These are phyloP conservation scores for Plasmodium inui DNA, from an alignment of 169 alveolate species.

Conservation along the genomic window DNA sequence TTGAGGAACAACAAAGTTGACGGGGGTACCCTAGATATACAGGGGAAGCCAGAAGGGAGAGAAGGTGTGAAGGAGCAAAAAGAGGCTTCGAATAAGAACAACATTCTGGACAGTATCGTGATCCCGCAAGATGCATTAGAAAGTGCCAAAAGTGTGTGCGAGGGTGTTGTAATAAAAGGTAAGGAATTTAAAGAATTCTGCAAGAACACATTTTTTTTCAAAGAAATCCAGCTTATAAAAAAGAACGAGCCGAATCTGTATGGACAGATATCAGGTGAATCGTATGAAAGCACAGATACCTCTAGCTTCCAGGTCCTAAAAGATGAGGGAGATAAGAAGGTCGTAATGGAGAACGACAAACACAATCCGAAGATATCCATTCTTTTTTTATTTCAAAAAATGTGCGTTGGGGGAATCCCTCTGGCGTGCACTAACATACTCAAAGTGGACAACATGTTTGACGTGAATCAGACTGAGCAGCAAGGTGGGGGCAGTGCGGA, in stretches of 20 bases:
- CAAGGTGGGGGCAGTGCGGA: neutral
- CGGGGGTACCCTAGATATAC: neutral
- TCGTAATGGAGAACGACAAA: conserved; percentile 35
- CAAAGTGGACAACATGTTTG: conserved; percentile 39
- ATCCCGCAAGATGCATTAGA: conserved; percentile 38
- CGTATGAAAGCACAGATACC: conserved; percentile 30
- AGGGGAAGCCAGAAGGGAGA: no score
- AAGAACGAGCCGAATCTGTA: conserved; percentile 7
- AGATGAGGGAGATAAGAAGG: conserved; percentile 28
- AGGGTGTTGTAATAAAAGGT: conserved; percentile 23
- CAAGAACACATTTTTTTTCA: neutral
- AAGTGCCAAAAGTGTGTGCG: conserved; percentile 42
- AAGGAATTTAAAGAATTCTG: conserved; percentile 26
- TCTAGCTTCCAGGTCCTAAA: conserved; percentile 32
- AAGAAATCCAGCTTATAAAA: conserved; percentile 30
- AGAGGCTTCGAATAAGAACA: neutral
- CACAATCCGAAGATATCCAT: conserved; percentile 51
- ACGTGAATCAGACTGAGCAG: conserved; percentile 4
- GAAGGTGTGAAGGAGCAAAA: neutral
- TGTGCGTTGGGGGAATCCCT: conserved; percentile 73
- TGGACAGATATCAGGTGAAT: conserved; percentile 17
- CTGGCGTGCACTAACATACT: conserved; percentile 55
- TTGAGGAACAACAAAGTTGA: neutral
- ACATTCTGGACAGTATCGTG: neutral
- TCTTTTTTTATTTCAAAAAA: conserved; percentile 47